phyloP scores from a whole-genome alignment of 495 filamentous ascomycete genomes.

The Cenococcum geophilum region DNA sequence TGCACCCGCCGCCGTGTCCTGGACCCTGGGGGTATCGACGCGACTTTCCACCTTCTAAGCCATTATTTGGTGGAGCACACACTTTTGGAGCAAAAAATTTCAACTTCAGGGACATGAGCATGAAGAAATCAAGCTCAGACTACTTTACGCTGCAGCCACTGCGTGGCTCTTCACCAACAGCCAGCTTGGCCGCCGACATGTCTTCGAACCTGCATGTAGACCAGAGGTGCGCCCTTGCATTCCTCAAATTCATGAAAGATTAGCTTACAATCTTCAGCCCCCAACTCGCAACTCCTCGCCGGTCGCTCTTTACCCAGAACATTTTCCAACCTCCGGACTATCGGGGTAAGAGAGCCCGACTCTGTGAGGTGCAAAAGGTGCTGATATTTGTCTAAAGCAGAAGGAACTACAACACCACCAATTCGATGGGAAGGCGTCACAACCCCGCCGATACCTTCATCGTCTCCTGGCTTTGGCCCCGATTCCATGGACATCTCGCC shows the following conservation, averaged over 20 bases:
- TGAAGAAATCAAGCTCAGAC: conserved; percentile 59
- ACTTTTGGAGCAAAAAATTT: conserved; percentile 58
- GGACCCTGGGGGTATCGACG: conserved; percentile 47
- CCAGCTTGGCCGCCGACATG: conserved; percentile 84
- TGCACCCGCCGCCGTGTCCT: conserved; percentile 70
- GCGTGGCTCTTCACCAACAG: conserved; percentile 81
- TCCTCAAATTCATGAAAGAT: conserved; percentile 14
- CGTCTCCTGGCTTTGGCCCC: conserved; percentile 67
- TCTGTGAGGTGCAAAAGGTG: conserved; percentile 3
- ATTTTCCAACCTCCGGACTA: conserved; percentile 60
- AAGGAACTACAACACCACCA: conserved; percentile 77
- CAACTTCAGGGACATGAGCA: conserved; percentile 67
- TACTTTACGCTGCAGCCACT: conserved; percentile 73
- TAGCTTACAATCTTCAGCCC: conserved; percentile 55
- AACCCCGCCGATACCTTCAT: conserved; percentile 76
- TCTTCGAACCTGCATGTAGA: conserved; percentile 96
- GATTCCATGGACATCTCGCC: conserved; percentile 95
- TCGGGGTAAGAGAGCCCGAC: conserved; percentile 55
- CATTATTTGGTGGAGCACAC: conserved; percentile 46
- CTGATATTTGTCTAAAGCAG: conserved; percentile 37
- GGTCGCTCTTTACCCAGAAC: conserved; percentile 83
- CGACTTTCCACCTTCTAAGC: conserved; percentile 48
- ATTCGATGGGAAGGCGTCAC: conserved; percentile 63
- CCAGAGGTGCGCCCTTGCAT: conserved; percentile 59
- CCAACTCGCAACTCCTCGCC: conserved; percentile 81